Percentiles rank a stretch among this genome's conserved stretches.
Evolutionary conservation across 257 asterid genomes (phyloP).

Genomic region (Anisodus tanguticus): DNA sequence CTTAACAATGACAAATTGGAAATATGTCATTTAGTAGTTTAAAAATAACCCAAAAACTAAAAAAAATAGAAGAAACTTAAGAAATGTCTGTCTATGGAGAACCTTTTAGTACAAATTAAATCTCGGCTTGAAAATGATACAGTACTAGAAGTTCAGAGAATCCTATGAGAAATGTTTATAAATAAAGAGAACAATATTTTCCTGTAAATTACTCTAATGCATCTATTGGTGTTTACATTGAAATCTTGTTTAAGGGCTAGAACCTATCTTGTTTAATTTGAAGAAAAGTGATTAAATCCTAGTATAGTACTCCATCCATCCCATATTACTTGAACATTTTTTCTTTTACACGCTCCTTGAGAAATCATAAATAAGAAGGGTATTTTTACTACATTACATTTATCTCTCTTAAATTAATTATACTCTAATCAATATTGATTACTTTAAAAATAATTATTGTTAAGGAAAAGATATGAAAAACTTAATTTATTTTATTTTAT

Average conservation of each 20-base stretch:
- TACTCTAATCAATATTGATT: no score
- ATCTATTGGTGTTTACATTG: neutral
- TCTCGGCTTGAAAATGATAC: neutral
- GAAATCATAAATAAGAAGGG: no score
- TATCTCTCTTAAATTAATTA: no score
- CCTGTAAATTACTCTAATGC: constrained; percentile 15
- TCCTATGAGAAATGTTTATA: neutral
- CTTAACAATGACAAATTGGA: neutral
- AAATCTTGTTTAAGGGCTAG: neutral
- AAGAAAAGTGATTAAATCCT: neutral
- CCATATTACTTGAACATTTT: no score
- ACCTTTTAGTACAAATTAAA: neutral
- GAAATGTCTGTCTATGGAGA: neutral
- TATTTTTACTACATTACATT: no score
- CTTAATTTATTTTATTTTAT: no score
- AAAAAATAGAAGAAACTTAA: neutral
- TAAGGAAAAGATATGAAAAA: no score
- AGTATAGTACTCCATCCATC: no score
- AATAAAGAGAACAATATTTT: neutral
- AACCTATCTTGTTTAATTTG: neutral
- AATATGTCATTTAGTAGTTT: neutral
- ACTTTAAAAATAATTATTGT: no score
- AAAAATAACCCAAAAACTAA: neutral
- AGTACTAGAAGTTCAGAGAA: neutral
- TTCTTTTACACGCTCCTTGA: no score